phyloP scores from a whole-genome alignment of 2,329 filamentous ascomycete species.

The Coniochaeta ligniaria region DNA sequence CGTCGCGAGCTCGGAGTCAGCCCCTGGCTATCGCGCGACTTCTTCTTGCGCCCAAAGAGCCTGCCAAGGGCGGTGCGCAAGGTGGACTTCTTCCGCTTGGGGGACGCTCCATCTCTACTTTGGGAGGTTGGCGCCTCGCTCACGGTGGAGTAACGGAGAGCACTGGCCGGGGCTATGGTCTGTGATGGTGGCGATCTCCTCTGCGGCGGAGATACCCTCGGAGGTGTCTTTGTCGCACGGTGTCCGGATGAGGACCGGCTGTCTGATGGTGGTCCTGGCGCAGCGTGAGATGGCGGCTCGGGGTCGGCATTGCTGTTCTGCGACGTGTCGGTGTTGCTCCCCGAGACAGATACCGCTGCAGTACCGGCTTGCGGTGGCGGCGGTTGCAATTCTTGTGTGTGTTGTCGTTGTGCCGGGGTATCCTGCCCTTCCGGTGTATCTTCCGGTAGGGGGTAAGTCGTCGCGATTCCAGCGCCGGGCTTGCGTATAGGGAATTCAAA shows the following conservation, averaged over 20 bases:
- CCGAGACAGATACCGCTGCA: background rate
- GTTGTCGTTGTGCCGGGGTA: background rate
- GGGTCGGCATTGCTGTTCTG: conserved; percentile 12
- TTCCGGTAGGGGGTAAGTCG: conserved; percentile 18
- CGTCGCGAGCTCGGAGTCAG: conserved; percentile 19
- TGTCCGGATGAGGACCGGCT: background rate
- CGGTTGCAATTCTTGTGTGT: background rate
- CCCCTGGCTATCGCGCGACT: conserved; percentile 24
- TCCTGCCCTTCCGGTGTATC: background rate
- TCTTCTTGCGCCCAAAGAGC: conserved; percentile 53
- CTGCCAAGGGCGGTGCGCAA: conserved; percentile 48
- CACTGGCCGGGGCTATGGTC: conserved; percentile 10
- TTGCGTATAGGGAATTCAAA: conserved; percentile 15
- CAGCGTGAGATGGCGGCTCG: conserved; percentile 14
- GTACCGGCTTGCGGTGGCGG: background rate
- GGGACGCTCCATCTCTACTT: conserved; percentile 21
- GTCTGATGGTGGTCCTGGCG: conserved; percentile 11
- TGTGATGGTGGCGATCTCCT: conserved; percentile 8
- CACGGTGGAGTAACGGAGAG: conserved; percentile 35
- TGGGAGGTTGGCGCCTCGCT: conserved; percentile 30
- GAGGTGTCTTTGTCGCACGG: conserved; percentile 5
- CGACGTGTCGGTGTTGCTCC: conserved; percentile 4
- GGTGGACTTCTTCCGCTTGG: conserved; percentile 50
- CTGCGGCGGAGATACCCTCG: conserved; percentile 11
- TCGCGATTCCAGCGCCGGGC: conserved; percentile 24